Conservation (phyloP, 768 basidiomycete species). For the Rhizopogon vulgaris region DNA sequence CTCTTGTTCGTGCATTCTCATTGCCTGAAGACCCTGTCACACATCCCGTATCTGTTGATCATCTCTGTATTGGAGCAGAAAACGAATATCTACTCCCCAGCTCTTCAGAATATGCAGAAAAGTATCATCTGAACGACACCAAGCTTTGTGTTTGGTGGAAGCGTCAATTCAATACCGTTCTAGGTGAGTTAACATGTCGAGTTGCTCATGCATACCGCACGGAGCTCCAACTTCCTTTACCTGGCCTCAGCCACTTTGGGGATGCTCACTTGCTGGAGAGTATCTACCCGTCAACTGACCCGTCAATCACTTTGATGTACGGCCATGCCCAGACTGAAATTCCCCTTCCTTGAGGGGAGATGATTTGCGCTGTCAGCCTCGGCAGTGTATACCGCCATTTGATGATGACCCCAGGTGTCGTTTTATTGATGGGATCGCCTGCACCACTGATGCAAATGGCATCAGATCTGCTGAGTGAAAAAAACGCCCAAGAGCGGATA, state of each 20-base stretch:
- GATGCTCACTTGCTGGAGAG: slow-evolving; percentile 51
- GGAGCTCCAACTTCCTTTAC: slow-evolving; percentile 57
- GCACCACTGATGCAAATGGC: slow-evolving; percentile 53
- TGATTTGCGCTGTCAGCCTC: slow-evolving; percentile 34
- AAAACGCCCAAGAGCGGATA: slow-evolving; percentile 39
- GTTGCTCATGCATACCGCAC: not conserved
- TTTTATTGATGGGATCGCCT: slow-evolving; percentile 87
- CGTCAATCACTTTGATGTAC: slow-evolving; percentile 52
- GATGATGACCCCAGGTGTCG: slow-evolving; percentile 97
- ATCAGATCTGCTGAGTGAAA: slow-evolving; percentile 54
- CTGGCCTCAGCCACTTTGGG: slow-evolving; percentile 64
- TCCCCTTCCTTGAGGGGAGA: slow-evolving; percentile 42
- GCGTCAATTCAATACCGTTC: slow-evolving; percentile 56
- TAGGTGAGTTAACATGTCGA: slow-evolving; percentile 28
- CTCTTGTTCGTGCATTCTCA: slow-evolving; percentile 64
- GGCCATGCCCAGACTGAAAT: slow-evolving; percentile 55
- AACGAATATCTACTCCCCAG: slow-evolving; percentile 92
- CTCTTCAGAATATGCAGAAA: slow-evolving; percentile 61
- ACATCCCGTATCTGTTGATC: slow-evolving; percentile 47
- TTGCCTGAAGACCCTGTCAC: slow-evolving; percentile 55
- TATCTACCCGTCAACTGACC: slow-evolving; percentile 20
- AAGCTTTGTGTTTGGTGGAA: slow-evolving; percentile 94
- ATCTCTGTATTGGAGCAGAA: slow-evolving; percentile 79
- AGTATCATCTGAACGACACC: slow-evolving; percentile 71
- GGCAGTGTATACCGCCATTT: slow-evolving; percentile 79